Conservation (phyloP, 2,329 filamentous ascomycete genomes). For the Proliferodiscus dingleyae region DNA sequence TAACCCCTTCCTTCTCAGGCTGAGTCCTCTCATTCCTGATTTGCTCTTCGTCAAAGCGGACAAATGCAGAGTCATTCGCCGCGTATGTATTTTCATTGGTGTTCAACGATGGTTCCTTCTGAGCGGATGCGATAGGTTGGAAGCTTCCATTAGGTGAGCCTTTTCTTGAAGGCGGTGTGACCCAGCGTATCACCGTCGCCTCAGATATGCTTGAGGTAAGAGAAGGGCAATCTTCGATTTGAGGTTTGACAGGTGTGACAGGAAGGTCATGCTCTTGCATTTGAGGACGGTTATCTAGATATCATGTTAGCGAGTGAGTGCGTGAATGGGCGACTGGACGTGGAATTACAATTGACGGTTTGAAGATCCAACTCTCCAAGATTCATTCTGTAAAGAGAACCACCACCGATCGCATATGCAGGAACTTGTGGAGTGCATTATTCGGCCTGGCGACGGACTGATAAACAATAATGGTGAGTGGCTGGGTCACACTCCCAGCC, state of each 20-base stretch:
- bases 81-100: constrained; percentile 22
- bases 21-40: constrained; percentile 21
- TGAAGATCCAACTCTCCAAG: constrained; percentile 21
- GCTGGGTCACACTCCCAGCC: constrained; percentile 22
- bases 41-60: constrained; percentile 28
- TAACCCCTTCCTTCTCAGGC: constrained; percentile 16
- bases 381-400: constrained; percentile 26
- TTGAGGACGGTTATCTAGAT: constrained; percentile 21
- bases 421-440: constrained; percentile 24
- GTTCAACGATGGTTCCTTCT: constrained; percentile 14
- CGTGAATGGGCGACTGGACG: constrained; percentile 3
- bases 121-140: constrained; percentile 13
- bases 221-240: constrained; percentile 23
- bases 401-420: constrained; percentile 23
- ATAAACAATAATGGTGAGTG: constrained; percentile 22
- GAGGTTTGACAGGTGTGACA: constrained; percentile 20
- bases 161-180: constrained; percentile 21
- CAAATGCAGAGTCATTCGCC: constrained; percentile 19
- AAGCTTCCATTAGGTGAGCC: constrained; percentile 6
- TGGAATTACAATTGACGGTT: constrained; percentile 25
- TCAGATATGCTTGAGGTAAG: constrained; percentile 22
- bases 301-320: constrained; percentile 13
- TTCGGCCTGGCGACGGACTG: constrained; percentile 14
- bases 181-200: constrained; percentile 27
- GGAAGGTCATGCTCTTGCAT: constrained; percentile 21